Base-by-base conservation (phyloP, 371 early-diverging fungal species). In the Parasitella parasitica region DNA sequence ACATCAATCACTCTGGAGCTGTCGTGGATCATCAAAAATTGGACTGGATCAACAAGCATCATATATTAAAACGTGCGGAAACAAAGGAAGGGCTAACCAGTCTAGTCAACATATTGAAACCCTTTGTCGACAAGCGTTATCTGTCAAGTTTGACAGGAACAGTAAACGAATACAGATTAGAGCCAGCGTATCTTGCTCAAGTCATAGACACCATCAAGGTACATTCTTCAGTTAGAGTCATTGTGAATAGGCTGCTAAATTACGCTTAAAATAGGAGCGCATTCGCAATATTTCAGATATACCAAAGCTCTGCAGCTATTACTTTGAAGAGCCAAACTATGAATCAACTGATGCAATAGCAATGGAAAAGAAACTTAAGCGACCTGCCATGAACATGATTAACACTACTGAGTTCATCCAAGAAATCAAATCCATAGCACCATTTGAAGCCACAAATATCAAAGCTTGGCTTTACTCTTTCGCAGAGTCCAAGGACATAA, bases 1-100 rank as follows among this genome's bases (percentile, higher is more conserved):
- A 85, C 4, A 76, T 96, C 38, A 88, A 92, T 57, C 87, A 90
- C 37, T 86, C 92, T 6, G 87, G 88, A 22, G 88, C 93, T 0
- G 80, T 90, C 3, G 95, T 97, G 8, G 80, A 87, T 52, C 80
- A 83, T 18, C 89, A 88, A 8, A 93, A 93, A 38, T 76, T 97
- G 12, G 87, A 89, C 61, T 92, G 91, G 89, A 83, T 95, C 49
- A 94, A 95, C 70, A 89, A 90, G 55, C 88, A 90, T 60, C 94
- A 94, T 70, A 58, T 92, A 7, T 61, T 81, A 16, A 75, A 72
- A 43, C 69, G 84, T 53, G 74, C 82, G 36, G 78, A 83, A 35
- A 81, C 86, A n/a, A 37, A 63, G 3, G 70, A 75, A 32, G 86
- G 85, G 11, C 39, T 76, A 18, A 41, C 65, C 20, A 63, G 67